Conservation (phyloP, 305 asterid genomes). For the Fraxinus latifolia region DNA sequence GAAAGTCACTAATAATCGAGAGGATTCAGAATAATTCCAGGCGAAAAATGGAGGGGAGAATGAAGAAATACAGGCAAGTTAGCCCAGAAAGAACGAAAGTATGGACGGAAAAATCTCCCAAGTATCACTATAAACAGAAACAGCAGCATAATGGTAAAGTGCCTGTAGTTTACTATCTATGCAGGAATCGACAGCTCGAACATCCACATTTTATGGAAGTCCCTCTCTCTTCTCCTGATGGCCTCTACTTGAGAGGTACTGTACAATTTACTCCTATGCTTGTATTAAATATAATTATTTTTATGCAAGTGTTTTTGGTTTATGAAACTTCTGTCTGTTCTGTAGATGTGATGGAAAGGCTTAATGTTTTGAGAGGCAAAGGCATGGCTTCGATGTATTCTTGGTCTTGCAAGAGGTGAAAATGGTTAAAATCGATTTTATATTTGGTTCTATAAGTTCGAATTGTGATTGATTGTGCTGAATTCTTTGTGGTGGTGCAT, state of each 20-base stretch:
- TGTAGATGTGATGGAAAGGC: slow-evolving; percentile 82
- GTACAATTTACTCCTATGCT: background rate
- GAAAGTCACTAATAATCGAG: slow-evolving; percentile 5
- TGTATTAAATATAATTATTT: background rate
- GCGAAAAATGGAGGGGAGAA: slow-evolving; percentile 54
- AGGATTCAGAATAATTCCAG: slow-evolving; percentile 17
- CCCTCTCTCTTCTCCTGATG: slow-evolving; percentile 40
- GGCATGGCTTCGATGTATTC: slow-evolving; percentile 81
- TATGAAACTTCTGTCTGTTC: slow-evolving; percentile 16
- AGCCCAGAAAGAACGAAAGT: slow-evolving; percentile 84
- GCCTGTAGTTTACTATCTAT: background rate
- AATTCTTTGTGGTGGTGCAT: slow-evolving; percentile 11
- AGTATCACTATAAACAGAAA: slow-evolving; percentile 37
- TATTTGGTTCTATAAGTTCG: background rate
- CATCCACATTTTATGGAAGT: slow-evolving; percentile 57
- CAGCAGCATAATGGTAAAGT: slow-evolving; percentile 16
- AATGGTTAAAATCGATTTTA: slow-evolving; percentile 3
- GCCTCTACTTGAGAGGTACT: slow-evolving; percentile 45
- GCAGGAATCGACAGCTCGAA: slow-evolving; percentile 41
- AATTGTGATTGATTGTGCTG: background rate
- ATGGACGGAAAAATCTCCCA: slow-evolving; percentile 80
- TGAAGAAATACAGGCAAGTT: slow-evolving; percentile 58
- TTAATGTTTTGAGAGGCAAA: slow-evolving; percentile 71
- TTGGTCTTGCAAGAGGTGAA: slow-evolving; percentile 97
- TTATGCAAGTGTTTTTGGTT: background rate